A percentile compares a stretch with the other conserved stretches of the same genome.
Conservation (phyloP, 768 basidiomycete species). For the Boletus patriciae region DNA sequence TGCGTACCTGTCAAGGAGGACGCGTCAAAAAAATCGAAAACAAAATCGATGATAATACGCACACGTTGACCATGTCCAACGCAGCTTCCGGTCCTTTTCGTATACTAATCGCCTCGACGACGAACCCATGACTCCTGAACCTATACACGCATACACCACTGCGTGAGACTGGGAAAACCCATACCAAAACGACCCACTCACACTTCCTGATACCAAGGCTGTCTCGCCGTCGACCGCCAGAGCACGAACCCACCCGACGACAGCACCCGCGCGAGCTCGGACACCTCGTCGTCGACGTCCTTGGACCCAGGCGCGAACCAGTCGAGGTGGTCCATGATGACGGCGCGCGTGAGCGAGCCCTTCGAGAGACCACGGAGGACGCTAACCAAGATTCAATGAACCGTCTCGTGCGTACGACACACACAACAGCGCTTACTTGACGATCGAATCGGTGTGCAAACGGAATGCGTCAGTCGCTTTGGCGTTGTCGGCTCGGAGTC, state of each 20-base stretch:
- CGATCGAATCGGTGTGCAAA: conserved; percentile 70
- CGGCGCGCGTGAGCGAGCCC: no score
- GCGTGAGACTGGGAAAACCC: conserved; percentile 1
- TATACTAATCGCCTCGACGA: conserved; percentile 50
- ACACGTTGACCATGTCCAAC: conserved; percentile 75
- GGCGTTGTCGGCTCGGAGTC: no score
- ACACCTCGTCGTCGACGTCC: conserved; percentile 53
- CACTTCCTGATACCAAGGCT: conserved; percentile 66
- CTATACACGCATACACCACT: conserved; percentile 24
- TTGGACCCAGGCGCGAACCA: conserved; percentile 52
- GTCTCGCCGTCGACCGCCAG: no score
- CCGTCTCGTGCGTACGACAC: no score
- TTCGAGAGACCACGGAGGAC: no score
- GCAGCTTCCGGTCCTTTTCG: conserved; percentile 48
- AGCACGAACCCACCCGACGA: conserved; percentile 59
- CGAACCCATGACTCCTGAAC: conserved; percentile 56
- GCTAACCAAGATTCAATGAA: no score
- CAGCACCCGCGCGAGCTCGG: conserved; percentile 54
- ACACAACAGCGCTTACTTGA: no score
- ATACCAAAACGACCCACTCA: conserved; percentile 17
- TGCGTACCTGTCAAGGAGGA: no score
- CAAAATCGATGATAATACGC: conserved; percentile 21
- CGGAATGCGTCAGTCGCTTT: no score
- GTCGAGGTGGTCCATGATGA: conserved; percentile 74
- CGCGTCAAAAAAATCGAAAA: neutral